phyloP scores from a whole-genome alignment of 805 yeast genomes.

The Candida koratica region DNA sequence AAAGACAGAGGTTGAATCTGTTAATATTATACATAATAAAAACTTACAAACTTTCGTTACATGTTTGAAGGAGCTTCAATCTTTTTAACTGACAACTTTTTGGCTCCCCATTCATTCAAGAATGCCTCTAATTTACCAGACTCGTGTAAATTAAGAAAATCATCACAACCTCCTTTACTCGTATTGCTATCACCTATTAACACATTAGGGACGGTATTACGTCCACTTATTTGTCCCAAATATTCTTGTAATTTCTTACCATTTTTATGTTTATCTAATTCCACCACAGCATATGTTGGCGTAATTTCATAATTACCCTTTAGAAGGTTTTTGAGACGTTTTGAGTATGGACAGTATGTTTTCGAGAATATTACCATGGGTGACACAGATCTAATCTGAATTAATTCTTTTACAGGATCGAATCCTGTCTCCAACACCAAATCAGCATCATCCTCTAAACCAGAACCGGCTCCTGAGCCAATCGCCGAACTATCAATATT shows the following conservation, averaged over 20 bases:
- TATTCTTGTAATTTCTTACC: slow-evolving; percentile 74
- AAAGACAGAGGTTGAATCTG: no score
- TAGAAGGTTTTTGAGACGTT: slow-evolving; percentile 63
- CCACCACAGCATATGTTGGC: slow-evolving; percentile 73
- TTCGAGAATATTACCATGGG: slow-evolving; percentile 64
- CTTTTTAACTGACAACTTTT: slow-evolving; percentile 45
- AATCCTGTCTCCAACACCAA: slow-evolving; percentile 16
- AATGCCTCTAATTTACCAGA: slow-evolving; percentile 48
- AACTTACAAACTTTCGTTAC: slow-evolving; percentile 12
- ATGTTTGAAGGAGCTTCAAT: slow-evolving; percentile 56
- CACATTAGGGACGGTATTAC: slow-evolving; percentile 88
- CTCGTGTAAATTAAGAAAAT: slow-evolving; percentile 59
- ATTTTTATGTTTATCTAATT: slow-evolving; percentile 73
- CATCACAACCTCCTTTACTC: slow-evolving; percentile 88
- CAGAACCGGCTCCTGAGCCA: slow-evolving; percentile 23
- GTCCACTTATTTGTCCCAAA: slow-evolving; percentile 64
- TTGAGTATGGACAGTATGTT: slow-evolving; percentile 71
- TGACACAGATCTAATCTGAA: slow-evolving; percentile 52
- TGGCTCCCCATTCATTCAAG: slow-evolving; percentile 62
- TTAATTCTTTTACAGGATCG: slow-evolving; percentile 41
- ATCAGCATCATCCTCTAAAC: slow-evolving; percentile 8
- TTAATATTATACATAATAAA: background rate
- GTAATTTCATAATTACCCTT: slow-evolving; percentile 59
- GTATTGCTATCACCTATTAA: slow-evolving; percentile 55
- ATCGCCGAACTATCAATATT: slow-evolving; percentile 11